These are phyloP conservation scores for Balakata baccata DNA, from an alignment of 345 rosid genomes.

Conservation along the genomic window DNA sequence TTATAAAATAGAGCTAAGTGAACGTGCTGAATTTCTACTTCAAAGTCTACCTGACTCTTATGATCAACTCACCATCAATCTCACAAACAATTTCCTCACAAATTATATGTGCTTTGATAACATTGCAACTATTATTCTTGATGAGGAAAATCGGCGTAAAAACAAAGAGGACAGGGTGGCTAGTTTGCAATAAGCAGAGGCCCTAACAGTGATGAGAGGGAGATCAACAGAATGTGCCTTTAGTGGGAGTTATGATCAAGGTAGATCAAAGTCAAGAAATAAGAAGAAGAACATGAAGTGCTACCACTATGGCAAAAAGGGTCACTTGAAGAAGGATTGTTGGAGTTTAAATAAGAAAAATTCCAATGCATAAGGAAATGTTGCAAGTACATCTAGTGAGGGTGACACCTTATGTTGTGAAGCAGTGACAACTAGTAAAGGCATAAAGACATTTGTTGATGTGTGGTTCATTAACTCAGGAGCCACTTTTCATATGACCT, in stretches of 20 bases:
- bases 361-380: neutral
- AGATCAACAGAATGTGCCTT: neutral
- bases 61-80: too few relatives aligned
- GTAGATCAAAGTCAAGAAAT: neutral
- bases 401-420: neutral
- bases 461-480: neutral
- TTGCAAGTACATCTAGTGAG: neutral
- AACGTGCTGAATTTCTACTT: too few relatives aligned
- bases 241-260: neutral
- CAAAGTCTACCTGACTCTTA: too few relatives aligned
- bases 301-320: neutral
- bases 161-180: neutral
- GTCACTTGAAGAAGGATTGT: neutral
- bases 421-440: neutral
- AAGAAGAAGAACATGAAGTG: neutral
- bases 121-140: neutral
- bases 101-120: too few relatives aligned
- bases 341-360: too few relatives aligned
- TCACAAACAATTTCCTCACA: too few relatives aligned
- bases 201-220: neutral
- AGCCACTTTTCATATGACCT: neutral
- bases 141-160: neutral
- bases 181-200: neutral
- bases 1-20: too few relatives aligned
- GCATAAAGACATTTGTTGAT: neutral